These are phyloP conservation scores for Diaporthe citriasiana DNA, from an alignment of 2,329 filamentous ascomycete species.

Conservation along the genomic window DNA sequence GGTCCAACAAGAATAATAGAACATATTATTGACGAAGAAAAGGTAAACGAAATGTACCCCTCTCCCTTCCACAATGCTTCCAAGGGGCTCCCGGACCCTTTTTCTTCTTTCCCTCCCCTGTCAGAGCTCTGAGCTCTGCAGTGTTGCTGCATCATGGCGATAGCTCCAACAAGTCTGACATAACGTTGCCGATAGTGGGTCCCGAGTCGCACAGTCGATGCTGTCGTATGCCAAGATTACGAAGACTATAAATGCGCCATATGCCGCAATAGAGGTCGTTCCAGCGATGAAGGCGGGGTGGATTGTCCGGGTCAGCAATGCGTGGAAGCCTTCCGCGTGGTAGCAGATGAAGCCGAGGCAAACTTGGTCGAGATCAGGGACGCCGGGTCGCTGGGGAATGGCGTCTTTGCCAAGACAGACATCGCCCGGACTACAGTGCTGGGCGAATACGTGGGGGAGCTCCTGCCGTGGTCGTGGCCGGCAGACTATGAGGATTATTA, in stretches of 20 bases:
- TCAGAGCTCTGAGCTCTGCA: not conserved
- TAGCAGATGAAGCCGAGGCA: accelerated
- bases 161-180: not conserved
- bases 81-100: not conserved
- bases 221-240: not conserved
- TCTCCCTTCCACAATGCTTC: too few relatives aligned
- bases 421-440: not conserved
- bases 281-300: accelerated
- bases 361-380: not conserved
- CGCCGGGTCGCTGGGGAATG: not conserved
- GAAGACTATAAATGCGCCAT: not conserved
- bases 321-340: not conserved
- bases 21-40: not conserved
- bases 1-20: not conserved
- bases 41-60: not conserved
- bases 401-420: constrained; percentile 1
- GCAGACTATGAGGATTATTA: not conserved
- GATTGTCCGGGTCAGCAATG: not conserved
- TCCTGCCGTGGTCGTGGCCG: not conserved
- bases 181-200: not conserved
- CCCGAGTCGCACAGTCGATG: not conserved
- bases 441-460: constrained; percentile 31
- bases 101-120: not conserved
- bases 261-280: not conserved
- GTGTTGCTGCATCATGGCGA: too few relatives aligned